phyloP scores from a whole-genome alignment of 441 rosid genomes.

The Populus tomentosa region DNA sequence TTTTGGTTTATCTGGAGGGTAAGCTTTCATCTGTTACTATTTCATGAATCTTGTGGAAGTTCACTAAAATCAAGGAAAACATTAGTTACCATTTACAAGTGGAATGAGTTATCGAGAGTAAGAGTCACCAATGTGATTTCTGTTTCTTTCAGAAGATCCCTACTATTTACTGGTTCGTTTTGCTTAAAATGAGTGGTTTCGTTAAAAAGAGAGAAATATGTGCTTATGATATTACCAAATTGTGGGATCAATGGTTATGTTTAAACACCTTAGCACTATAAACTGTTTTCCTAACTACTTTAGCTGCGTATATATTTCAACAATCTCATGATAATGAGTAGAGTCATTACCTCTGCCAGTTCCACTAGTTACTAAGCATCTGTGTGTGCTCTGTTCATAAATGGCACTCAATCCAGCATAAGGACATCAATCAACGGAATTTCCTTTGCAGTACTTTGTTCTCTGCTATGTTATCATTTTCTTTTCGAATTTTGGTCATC shows the following conservation, averaged over 20 bases:
- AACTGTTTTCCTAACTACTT: not conserved
- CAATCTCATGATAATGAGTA: not conserved
- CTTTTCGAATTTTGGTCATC: not conserved
- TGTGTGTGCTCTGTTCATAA: not conserved
- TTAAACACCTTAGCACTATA: not conserved
- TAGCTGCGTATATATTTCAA: not conserved
- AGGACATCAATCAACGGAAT: not conserved
- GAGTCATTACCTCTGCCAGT: not conserved
- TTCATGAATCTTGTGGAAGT: not conserved
- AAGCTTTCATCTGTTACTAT: conserved; percentile 12
- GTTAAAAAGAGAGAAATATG: no score
- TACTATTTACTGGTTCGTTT: no score
- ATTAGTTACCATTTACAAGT: not conserved
- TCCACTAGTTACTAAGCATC: not conserved
- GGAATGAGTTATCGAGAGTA: not conserved
- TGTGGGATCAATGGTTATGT: no score
- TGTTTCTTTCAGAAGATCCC: no score
- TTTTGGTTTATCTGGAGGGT: conserved; percentile 99
- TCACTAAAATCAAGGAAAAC: not conserved
- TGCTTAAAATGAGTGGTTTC: no score
- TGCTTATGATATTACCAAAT: no score
- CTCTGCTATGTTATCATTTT: not conserved
- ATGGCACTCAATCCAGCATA: not conserved
- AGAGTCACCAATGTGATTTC: not conserved
- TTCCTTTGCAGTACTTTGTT: not conserved